Evolutionary conservation across 495 filamentous ascomycete species (phyloP).

Genomic region (Tuber indicum): DNA sequence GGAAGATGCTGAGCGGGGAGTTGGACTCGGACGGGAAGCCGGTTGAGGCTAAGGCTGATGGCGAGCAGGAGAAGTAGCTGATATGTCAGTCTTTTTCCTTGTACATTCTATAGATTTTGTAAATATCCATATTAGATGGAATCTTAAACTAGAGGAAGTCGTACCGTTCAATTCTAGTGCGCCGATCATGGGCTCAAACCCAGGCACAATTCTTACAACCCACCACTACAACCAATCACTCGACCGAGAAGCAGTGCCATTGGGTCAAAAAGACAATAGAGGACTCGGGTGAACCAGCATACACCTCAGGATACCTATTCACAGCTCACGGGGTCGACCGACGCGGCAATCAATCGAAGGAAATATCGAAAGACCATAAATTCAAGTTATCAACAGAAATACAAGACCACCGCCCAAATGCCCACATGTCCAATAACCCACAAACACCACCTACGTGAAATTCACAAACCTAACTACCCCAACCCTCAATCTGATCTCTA

Average conservation of each 20-base stretch:
- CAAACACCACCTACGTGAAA: too few relatives aligned
- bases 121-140: neutral
- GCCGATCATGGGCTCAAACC: neutral
- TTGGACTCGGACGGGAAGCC: neutral
- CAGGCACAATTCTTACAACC: neutral
- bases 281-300: neutral
- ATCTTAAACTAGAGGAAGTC: neutral
- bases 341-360: neutral
- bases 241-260: neutral
- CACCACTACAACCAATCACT: neutral
- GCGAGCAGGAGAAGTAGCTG: constrained; percentile 11
- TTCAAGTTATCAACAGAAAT: neutral
- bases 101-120: neutral
- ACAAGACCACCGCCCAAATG: neutral
- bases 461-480: too few relatives aligned
- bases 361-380: neutral
- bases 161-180: neutral
- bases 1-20: constrained; percentile 35
- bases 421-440: too few relatives aligned
- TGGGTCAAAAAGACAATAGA: neutral
- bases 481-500: neutral
- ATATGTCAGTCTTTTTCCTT: neutral
- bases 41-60: neutral
- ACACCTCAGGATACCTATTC: neutral
- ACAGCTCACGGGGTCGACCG: neutral